A percentile compares a stretch with the other conserved stretches of the same genome.
Conservation (phyloP, 179 eudicot genomes). For the Sideroxylon spinosum region DNA sequence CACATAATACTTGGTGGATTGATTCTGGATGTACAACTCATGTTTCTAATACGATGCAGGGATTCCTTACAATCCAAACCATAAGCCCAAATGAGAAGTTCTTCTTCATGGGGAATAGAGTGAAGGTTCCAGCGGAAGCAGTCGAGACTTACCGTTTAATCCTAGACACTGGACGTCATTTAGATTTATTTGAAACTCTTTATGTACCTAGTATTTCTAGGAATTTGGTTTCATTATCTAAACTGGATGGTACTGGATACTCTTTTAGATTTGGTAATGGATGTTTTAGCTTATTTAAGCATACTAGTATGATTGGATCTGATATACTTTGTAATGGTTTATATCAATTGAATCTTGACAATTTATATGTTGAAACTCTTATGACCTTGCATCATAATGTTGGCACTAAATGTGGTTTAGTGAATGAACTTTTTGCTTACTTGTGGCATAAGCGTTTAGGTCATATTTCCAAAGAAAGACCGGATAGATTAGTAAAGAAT, state of each 20-base stretch:
- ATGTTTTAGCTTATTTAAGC: constrained; percentile 12
- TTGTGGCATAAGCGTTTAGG: constrained; percentile 6
- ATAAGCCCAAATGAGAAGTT: constrained; percentile 9
- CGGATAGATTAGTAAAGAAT: background rate
- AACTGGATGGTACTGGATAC: background rate
- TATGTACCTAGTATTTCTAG: background rate
- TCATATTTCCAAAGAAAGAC: background rate
- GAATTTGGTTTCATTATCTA: constrained; percentile 14
- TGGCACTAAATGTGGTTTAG: background rate
- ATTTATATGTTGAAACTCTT: background rate
- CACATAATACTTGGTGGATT: background rate
- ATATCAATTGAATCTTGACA: constrained; percentile 14
- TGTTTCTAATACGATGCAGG: constrained; percentile 10
- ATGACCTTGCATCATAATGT: too few species aligned
- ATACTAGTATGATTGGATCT: background rate
- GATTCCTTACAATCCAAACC: constrained; percentile 9
- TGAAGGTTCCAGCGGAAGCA: constrained; percentile 16
- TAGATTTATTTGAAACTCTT: constrained; percentile 14
- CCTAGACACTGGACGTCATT: constrained; percentile 6
- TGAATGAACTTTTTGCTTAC: background rate
- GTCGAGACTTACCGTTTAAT: constrained; percentile 11
- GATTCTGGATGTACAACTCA: background rate
- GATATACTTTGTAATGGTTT: constrained; percentile 7
- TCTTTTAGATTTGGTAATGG: constrained; percentile 6
- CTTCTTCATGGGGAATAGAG: background rate